Percentiles rank a stretch among this genome's conserved stretches.
phyloP scores from a whole-genome alignment of 2,329 filamentous ascomycete species.

The Biscogniauxia marginata region DNA sequence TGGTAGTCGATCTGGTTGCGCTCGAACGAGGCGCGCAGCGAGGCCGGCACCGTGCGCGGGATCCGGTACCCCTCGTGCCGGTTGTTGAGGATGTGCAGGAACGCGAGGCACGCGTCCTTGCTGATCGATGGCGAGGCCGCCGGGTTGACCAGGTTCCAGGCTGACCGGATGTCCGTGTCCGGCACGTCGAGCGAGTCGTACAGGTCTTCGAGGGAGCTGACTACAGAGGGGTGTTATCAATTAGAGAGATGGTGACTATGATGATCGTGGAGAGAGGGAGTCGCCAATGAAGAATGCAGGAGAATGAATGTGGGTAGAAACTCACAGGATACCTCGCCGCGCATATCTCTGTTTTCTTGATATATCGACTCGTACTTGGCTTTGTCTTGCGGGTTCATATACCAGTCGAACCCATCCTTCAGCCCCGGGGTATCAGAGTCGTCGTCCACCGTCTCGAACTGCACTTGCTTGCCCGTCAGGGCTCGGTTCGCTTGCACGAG shows the following conservation, averaged over 20 bases:
- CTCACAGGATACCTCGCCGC: constrained; percentile 79
- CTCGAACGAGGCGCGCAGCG: constrained; percentile 88
- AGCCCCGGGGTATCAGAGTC: constrained; percentile 80
- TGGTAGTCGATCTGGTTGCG: constrained; percentile 97
- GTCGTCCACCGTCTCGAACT: constrained; percentile 83
- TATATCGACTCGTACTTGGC: constrained; percentile 97
- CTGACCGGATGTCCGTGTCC: constrained; percentile 79
- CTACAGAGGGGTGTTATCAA: constrained; percentile 39
- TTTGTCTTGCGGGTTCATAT: constrained; percentile 92
- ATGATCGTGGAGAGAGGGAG: too few relatives aligned
- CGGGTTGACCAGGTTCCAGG: constrained; percentile 97
- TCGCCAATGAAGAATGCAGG: too few relatives aligned
- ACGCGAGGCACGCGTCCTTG: constrained; percentile 91
- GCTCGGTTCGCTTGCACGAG: constrained; percentile 81
- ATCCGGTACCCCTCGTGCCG: constrained; percentile 94
- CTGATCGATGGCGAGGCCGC: constrained; percentile 79
- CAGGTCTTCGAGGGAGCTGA: constrained; percentile 75
- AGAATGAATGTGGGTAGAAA: constrained; percentile 13
- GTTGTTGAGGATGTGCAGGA: constrained; percentile 95
- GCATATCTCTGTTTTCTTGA: constrained; percentile 81
- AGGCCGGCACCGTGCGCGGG: constrained; percentile 85
- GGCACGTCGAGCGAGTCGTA: constrained; percentile 78
- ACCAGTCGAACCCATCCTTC: constrained; percentile 98
- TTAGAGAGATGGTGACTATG: neutral
- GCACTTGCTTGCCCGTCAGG: constrained; percentile 72